Base-by-base conservation (phyloP, 2,329 filamentous ascomycete species). In the Furcasterigmium sp. region DNA sequence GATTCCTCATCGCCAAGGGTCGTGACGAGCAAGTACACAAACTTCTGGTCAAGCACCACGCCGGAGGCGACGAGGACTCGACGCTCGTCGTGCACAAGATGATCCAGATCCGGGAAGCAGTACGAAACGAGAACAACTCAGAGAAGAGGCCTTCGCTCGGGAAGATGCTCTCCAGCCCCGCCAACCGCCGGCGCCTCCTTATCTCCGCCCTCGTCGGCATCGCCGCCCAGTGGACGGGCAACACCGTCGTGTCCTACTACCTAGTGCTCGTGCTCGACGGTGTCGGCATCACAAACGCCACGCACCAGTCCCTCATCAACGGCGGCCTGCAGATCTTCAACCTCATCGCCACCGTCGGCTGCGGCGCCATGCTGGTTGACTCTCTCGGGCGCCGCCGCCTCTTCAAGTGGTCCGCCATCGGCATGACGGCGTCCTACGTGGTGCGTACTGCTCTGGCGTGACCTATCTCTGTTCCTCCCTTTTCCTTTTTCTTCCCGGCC, bases 1-100 rank as follows among this genome's bases (percentile, higher is more conserved):
- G 80, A 46, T 84, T 78, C 78, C 65, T 82, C 18, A 76, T 80
- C 42, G 70, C 72, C 46, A 72, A 78, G 43, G 68, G 72, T 46
- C 70, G 73, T 30, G 61, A 68, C 13, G 72, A 78, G 5, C 63
- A 78, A 42, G 75, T 77, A 0, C 62, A 72, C 13, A 63, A 65
- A 2, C 71, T 74, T 13, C 67, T 84, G 32, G 69, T 68, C 7
- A 75, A 70, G 43, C 82, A 74, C 51, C 80, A 80, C n/a, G 45
- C 42, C 28, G 50, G 43, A 42, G 75, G 72, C 11, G 69, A 82
- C 39, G 78, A 74, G 8, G 26, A 23, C 6, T 46, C 46, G 17
- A 25, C 42, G 1, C 44, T 52, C 14, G 48, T 50, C 19, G 36
- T 43, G 2, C 42, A 46, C 3, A 69, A 75, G 44, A 68, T 76